Evolutionary conservation across 2,329 filamentous ascomycete genomes (phyloP).

Genomic region (Paraphoma sp.): DNA sequence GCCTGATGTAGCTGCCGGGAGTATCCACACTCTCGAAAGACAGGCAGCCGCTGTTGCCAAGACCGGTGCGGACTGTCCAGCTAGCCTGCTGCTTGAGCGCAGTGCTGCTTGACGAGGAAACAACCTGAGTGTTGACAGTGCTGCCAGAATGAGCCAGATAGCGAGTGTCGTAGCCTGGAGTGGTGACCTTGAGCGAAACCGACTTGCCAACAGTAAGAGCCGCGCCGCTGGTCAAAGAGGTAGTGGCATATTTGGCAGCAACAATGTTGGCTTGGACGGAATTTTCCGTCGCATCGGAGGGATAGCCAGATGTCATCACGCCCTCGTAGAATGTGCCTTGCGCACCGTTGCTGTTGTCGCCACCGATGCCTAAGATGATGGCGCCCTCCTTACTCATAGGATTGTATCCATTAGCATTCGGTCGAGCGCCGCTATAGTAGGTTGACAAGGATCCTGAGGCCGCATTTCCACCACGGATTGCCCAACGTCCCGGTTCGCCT

Average conservation of each 20-base stretch:
- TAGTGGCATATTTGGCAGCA: slow-evolving; percentile 62
- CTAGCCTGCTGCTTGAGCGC: slow-evolving; percentile 61
- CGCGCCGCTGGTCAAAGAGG: slow-evolving; percentile 57
- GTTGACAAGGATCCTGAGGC: slow-evolving; percentile 63
- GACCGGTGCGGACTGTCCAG: slow-evolving; percentile 65
- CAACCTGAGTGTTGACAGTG: slow-evolving; percentile 62
- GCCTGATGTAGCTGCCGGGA: slow-evolving; percentile 65
- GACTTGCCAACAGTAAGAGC: slow-evolving; percentile 57
- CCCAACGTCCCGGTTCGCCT: slow-evolving; percentile 63
- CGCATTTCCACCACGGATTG: slow-evolving; percentile 65
- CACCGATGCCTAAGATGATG: slow-evolving; percentile 74
- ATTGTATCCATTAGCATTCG: slow-evolving; percentile 61
- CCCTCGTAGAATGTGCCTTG: slow-evolving; percentile 72
- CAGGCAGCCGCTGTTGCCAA: slow-evolving; percentile 63
- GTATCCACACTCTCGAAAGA: slow-evolving; percentile 68
- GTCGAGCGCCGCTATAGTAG: slow-evolving; percentile 65
- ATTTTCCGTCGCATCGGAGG: slow-evolving; percentile 65
- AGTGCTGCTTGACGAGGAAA: slow-evolving; percentile 59
- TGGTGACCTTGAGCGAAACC: slow-evolving; percentile 63
- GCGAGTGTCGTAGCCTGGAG: slow-evolving; percentile 59
- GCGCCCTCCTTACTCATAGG: slow-evolving; percentile 70
- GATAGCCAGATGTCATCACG: slow-evolving; percentile 68
- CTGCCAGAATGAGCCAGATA: slow-evolving; percentile 62
- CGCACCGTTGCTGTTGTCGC: slow-evolving; percentile 66
- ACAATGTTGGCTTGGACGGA: slow-evolving; percentile 67